Conservation (phyloP, 23 red algal species). For the Pyropia yezoensis region DNA sequence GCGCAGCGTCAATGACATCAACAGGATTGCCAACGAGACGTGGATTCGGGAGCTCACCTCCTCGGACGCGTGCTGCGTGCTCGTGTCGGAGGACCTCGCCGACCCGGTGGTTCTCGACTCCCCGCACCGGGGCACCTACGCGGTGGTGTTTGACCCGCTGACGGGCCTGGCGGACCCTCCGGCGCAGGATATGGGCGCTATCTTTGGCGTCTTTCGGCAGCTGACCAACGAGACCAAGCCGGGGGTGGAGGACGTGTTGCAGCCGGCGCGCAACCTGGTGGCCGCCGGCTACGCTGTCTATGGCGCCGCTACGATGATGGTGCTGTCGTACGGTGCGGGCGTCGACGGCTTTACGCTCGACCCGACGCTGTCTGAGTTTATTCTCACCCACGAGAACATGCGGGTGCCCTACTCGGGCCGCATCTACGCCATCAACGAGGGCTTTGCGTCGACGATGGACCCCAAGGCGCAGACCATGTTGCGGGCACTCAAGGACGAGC, state of each 20-base stretch:
- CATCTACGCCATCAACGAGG: constrained; percentile 88
- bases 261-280: constrained; percentile 82
- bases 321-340: constrained; percentile 68
- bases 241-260: constrained; percentile 67
- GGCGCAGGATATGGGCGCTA: constrained; percentile 85
- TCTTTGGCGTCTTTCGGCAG: constrained; percentile 94
- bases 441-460: constrained; percentile 59
- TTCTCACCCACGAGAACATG: constrained; percentile 66
- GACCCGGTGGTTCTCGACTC: constrained; percentile 82
- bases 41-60: constrained; percentile 81
- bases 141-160: constrained; percentile 97
- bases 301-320: constrained; percentile 59
- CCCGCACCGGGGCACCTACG: constrained; percentile 75
- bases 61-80: constrained; percentile 65
- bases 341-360: constrained; percentile 92
- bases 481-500: constrained; percentile 70
- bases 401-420: constrained; percentile 73
- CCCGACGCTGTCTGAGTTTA: constrained; percentile 83
- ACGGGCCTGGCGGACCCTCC: constrained; percentile 87
- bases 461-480: constrained; percentile 60
- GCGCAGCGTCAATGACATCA: constrained; percentile 14
- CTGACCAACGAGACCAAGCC: constrained; percentile 28
- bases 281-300: constrained; percentile 91
- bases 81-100: constrained; percentile 79
- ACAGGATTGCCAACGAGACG: constrained; percentile 65